phyloP scores from a whole-genome alignment of 2,329 filamentous ascomycete genomes.

The Talaromyces sp. region DNA sequence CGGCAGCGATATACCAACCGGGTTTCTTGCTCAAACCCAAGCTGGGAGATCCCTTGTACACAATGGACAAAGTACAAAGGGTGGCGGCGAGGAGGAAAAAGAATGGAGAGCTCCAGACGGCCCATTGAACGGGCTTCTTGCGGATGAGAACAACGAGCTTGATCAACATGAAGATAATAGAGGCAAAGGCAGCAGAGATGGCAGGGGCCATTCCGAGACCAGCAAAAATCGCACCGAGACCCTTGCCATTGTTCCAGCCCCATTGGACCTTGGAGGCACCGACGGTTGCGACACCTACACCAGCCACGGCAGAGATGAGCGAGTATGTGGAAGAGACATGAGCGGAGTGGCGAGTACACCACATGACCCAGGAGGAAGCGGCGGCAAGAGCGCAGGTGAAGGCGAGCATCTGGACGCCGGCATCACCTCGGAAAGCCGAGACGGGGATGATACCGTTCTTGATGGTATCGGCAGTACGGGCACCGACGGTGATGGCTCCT shows the following conservation, averaged over 20 bases:
- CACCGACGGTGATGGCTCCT: conserved; percentile 53
- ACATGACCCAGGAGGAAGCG: conserved; percentile 72
- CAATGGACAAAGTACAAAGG: conserved; percentile 71
- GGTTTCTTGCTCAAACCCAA: conserved; percentile 64
- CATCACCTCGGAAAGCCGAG: conserved; percentile 56
- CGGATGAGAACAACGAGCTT: conserved; percentile 68
- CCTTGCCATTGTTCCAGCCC: conserved; percentile 67
- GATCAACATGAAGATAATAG: conserved; percentile 69
- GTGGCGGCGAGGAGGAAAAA: conserved; percentile 75
- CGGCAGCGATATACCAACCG: conserved; percentile 62
- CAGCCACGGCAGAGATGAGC: conserved; percentile 64
- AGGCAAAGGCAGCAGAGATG: conserved; percentile 63
- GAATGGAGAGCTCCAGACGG: conserved; percentile 68
- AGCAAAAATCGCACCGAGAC: conserved; percentile 68
- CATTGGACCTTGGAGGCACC: conserved; percentile 62
- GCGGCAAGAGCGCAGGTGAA: conserved; percentile 63
- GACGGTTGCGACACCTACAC: conserved; percentile 65
- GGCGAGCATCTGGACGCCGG: conserved; percentile 65
- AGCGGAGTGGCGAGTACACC: conserved; percentile 70
- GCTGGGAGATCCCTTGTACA: conserved; percentile 75
- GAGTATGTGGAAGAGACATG: conserved; percentile 68
- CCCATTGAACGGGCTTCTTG: conserved; percentile 68
- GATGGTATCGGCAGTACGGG: conserved; percentile 69
- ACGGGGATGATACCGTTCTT: conserved; percentile 71
- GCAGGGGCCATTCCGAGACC: conserved; percentile 67